Conservation (phyloP, 2,329 filamentous ascomycete genomes). For the Ceratocystis albifundus region DNA sequence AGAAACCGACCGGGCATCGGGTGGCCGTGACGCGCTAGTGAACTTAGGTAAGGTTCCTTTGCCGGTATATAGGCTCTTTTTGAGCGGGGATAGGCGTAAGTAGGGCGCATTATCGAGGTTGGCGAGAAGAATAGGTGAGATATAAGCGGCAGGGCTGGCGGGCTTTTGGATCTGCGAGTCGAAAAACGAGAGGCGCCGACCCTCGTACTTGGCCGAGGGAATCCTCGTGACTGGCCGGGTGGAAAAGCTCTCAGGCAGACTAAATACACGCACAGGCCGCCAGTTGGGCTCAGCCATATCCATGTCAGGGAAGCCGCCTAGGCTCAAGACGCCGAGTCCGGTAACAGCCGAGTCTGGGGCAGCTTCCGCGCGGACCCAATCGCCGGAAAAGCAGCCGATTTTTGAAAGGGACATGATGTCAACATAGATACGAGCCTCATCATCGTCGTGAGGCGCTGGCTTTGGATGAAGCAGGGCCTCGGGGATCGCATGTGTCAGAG, state of each 20-base stretch:
- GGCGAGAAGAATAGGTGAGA: conserved; percentile 75
- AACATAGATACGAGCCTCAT: conserved; percentile 81
- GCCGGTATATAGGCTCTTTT: conserved; percentile 39
- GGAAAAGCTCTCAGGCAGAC: conserved; percentile 65
- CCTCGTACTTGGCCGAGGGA: conserved; percentile 41
- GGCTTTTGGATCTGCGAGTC: conserved; percentile 55
- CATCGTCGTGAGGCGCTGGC: conserved; percentile 65
- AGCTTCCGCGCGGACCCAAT: conserved; percentile 82
- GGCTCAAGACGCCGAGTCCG: conserved; percentile 54
- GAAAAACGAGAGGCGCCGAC: conserved; percentile 49
- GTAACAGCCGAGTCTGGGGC: conserved; percentile 60
- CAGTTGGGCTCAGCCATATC: conserved; percentile 54
- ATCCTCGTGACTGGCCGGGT: conserved; percentile 50
- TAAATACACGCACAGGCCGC: conserved; percentile 80
- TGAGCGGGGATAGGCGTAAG: conserved; percentile 63
- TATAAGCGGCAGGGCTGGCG: conserved; percentile 52
- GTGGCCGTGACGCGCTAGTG: conserved; percentile 44
- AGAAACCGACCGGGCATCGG: conserved; percentile 62
- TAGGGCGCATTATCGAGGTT: conserved; percentile 73
- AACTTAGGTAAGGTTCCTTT: conserved; percentile 47
- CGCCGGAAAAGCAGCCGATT: conserved; percentile 91
- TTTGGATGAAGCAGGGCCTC: conserved; percentile 75
- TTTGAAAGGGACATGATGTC: conserved; percentile 76
- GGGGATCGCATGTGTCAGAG: conserved; percentile 58
- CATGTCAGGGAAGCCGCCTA: conserved; percentile 46